A percentile compares a stretch with the other conserved stretches of the same genome.
These are phyloP conservation scores for Urtica urens DNA, from an alignment of 306 rosid species.

Conservation along the genomic window DNA sequence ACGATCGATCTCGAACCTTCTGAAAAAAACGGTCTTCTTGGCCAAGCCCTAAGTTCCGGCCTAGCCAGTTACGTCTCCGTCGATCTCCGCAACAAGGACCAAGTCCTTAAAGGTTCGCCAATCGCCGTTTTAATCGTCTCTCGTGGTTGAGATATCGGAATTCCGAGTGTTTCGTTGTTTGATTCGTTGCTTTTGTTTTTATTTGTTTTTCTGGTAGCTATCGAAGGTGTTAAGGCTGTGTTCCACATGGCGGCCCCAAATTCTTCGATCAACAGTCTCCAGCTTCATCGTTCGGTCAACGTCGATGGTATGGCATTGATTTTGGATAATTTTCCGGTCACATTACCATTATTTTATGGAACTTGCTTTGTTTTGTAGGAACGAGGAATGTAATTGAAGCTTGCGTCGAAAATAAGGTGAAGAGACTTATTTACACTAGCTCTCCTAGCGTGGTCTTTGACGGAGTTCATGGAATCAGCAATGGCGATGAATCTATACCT, in stretches of 20 bases:
- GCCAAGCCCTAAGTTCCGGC: constrained; percentile 56
- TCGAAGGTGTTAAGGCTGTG: constrained; percentile 74
- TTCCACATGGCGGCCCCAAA: constrained; percentile 98
- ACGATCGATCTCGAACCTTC: constrained; percentile 46
- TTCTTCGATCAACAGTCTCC: constrained; percentile 65
- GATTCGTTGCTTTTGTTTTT: background rate
- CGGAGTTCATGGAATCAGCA: constrained; percentile 60
- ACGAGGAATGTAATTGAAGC: constrained; percentile 80
- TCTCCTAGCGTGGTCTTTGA: constrained; percentile 95
- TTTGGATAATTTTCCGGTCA: background rate
- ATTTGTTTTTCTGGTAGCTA: constrained; percentile 27
- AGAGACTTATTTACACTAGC: constrained; percentile 71
- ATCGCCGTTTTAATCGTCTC: too few relatives aligned
- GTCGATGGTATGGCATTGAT: constrained; percentile 50
- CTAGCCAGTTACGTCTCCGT: constrained; percentile 52
- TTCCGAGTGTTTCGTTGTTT: too few relatives aligned
- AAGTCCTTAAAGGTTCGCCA: constrained; percentile 52
- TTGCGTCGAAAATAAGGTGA: constrained; percentile 64
- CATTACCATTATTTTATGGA: background rate
- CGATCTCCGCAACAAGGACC: constrained; percentile 74
- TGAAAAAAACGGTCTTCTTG: constrained; percentile 56
- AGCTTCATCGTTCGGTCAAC: constrained; percentile 80
- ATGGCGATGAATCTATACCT: constrained; percentile 69
- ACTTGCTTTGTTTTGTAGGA: constrained; percentile 31
- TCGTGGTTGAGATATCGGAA: too few relatives aligned